These are phyloP conservation scores for Stachybotrys elegans DNA, from an alignment of 2,329 filamentous ascomycete genomes.

Conservation along the genomic window DNA sequence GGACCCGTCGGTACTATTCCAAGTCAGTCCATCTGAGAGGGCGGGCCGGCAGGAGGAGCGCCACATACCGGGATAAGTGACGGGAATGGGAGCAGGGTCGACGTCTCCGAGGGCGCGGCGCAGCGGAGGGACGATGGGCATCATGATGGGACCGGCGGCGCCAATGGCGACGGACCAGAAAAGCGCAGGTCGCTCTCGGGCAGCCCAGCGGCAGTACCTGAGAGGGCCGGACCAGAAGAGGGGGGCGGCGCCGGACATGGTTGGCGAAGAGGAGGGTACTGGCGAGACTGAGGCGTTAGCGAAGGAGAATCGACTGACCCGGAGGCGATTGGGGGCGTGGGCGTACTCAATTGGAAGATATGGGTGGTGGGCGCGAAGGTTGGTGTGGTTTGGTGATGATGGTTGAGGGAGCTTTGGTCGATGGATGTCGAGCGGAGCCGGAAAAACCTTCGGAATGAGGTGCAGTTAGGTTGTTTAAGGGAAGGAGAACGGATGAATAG, in stretches of 20 bases:
- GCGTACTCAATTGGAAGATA: slow-evolving; percentile 30
- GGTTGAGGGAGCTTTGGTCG: neutral
- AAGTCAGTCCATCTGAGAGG: slow-evolving; percentile 5
- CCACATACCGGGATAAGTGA: slow-evolving; percentile 86
- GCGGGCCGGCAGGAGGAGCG: neutral
- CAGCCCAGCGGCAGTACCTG: slow-evolving; percentile 82
- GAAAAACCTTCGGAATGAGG: no score
- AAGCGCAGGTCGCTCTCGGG: slow-evolving; percentile 82
- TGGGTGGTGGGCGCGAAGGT: slow-evolving; percentile 14
- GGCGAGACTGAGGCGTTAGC: neutral
- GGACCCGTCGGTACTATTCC: slow-evolving; percentile 52
- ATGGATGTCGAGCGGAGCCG: neutral
- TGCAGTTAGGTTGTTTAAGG: no score
- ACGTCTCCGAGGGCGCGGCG: slow-evolving; percentile 69
- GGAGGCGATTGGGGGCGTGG: neutral
- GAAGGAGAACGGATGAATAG: no score
- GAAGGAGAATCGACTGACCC: no score
- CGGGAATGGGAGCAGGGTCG: slow-evolving; percentile 66
- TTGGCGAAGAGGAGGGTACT: slow-evolving; percentile 12
- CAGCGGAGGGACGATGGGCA: slow-evolving; percentile 70
- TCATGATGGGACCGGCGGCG: slow-evolving; percentile 61
- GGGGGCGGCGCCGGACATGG: slow-evolving; percentile 55
- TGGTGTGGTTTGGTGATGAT: slow-evolving; percentile 15
- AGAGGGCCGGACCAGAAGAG: slow-evolving; percentile 84
- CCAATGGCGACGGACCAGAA: slow-evolving; percentile 84